These are phyloP conservation scores for Macrophomina phaseolina DNA, from an alignment of 2,329 filamentous ascomycete species.

Conservation along the genomic window DNA sequence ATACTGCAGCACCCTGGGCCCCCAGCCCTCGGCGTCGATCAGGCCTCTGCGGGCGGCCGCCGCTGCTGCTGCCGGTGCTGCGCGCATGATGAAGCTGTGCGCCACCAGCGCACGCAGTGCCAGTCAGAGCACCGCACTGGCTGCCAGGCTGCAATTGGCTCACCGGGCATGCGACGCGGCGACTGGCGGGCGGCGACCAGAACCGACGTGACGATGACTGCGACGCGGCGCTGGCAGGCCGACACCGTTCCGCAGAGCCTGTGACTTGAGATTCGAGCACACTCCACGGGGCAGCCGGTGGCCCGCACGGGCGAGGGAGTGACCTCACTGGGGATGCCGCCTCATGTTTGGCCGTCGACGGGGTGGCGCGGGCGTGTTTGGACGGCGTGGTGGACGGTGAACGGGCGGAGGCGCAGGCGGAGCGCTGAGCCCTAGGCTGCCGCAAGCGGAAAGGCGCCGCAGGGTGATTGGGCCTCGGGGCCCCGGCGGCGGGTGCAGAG, in stretches of 20 bases:
- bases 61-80: not conserved
- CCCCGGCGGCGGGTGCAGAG: not conserved
- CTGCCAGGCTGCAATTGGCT: not conserved
- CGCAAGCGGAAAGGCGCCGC: not conserved
- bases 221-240: constrained; percentile 1
- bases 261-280: not conserved
- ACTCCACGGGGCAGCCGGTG: constrained; percentile 9
- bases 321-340: not conserved
- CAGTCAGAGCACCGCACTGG: not conserved
- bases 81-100: constrained; percentile 22
- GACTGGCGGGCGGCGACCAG: constrained; percentile 3
- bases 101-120: constrained; percentile 10
- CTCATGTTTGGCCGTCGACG: constrained; percentile 13
- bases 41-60: not conserved
- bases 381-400: constrained; percentile 8
- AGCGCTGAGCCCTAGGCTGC: not conserved
- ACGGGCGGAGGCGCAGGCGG: not conserved
- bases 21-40: constrained; percentile 19
- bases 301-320: constrained; percentile 2
- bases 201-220: constrained; percentile 20
- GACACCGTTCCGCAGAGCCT: not conserved
- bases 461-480: not conserved
- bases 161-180: not conserved
- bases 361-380: constrained; percentile 15
- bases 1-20: not conserved